Conservation (phyloP, 306 rosid genomes). For the Purshia tridentata region DNA sequence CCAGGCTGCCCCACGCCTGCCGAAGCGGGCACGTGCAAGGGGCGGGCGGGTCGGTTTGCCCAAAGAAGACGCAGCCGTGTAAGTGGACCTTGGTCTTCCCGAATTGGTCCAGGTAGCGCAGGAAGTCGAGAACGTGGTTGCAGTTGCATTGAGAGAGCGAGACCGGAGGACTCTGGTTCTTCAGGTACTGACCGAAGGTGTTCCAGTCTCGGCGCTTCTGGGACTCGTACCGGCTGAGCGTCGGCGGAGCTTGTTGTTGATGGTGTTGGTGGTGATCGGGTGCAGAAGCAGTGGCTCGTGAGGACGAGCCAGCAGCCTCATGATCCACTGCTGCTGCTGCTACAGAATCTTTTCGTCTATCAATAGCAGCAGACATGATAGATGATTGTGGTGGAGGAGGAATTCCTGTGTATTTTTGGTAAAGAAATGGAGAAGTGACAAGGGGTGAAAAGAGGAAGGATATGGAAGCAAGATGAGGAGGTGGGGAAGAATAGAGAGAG, state of each 20-base stretch:
- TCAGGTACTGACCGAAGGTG: constrained; percentile 79
- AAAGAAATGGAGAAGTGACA: constrained; percentile 21
- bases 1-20: constrained; percentile 97
- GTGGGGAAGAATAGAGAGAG: not conserved
- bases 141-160: constrained; percentile 66
- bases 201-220: constrained; percentile 92
- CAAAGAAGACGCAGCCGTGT: constrained; percentile 80
- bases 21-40: constrained; percentile 84
- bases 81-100: constrained; percentile 90
- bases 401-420: constrained; percentile 23
- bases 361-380: constrained; percentile 40
- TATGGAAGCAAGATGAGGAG: not conserved
- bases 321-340: no score
- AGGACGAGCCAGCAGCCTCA: no score
- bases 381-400: constrained; percentile 14
- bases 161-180: constrained; percentile 68
- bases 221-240: constrained; percentile 77
- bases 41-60: constrained; percentile 92
- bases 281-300: not conserved
- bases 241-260: constrained; percentile 25
- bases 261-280: constrained; percentile 22
- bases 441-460: not conserved
- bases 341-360: constrained; percentile 32
- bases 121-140: constrained; percentile 84
- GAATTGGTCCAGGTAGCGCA: constrained; percentile 82